Evolutionary conservation across 2,329 filamentous ascomycete genomes (phyloP).

Genomic region (Pseudogymnoascus sp.): DNA sequence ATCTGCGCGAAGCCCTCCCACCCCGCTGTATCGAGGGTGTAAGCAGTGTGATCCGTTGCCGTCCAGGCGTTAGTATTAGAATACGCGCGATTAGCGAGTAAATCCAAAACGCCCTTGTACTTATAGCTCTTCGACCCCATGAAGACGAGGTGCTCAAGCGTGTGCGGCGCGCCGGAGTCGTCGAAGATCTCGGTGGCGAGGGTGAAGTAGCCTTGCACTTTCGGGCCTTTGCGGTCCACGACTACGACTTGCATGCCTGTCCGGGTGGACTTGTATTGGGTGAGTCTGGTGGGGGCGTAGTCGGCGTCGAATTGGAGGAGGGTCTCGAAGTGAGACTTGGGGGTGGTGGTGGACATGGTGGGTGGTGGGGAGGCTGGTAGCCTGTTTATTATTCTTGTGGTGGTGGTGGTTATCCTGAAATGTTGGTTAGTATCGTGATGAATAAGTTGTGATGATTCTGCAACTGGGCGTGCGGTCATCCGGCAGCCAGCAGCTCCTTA

Average conservation of each 20-base stretch:
- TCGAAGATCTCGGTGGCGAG: constrained; percentile 96
- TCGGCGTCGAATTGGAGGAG: constrained; percentile 81
- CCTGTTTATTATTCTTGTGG: background rate
- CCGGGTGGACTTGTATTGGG: constrained; percentile 89
- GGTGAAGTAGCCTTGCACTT: constrained; percentile 88
- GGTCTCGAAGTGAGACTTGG: constrained; percentile 61
- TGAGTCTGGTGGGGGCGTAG: constrained; percentile 81
- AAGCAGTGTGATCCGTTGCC: constrained; percentile 90
- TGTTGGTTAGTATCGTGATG: background rate
- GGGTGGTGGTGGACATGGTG: background rate
- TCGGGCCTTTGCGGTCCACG: constrained; percentile 88
- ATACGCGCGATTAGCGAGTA: constrained; percentile 86
- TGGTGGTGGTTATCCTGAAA: background rate
- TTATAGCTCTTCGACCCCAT: constrained; percentile 90
- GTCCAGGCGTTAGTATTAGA: constrained; percentile 97
- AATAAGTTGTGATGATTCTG: background rate
- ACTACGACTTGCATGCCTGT: constrained; percentile 94
- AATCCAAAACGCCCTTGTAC: constrained; percentile 93
- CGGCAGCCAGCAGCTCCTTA: background rate
- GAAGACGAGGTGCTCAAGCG: constrained; percentile 74
- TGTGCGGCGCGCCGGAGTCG: constrained; percentile 87
- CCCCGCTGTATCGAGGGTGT: constrained; percentile 88
- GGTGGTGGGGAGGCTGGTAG: background rate
- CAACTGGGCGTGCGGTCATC: background rate
- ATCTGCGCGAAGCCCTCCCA: constrained; percentile 97